Base-by-base conservation (phyloP, 306 rosid species). In the Prosopis cineraria region DNA sequence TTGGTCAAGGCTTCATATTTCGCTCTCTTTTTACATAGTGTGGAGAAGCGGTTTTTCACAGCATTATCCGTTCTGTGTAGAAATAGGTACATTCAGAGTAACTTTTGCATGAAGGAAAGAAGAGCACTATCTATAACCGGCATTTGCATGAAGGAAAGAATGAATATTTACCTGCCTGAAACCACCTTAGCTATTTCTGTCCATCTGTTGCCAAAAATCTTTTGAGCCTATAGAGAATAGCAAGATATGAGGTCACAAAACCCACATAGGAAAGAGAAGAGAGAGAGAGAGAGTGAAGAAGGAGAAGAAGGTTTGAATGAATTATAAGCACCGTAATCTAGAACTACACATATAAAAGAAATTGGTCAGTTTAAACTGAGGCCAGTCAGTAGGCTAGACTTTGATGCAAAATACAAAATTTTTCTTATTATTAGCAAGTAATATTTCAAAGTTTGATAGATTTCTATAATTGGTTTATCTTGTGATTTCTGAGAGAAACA, bases 141-240 rank as follows among this genome's bases (percentile, higher is more conserved):
- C 66, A 60, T 76, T 43, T 48, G 20, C 58, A 62, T 4, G 30
- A 59, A 72, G 45, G 6, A 14, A 67, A 67, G 39, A 82, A 80
- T 74, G 66, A 25, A 79, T 20, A 31, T 68, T 78, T 88, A 96
- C 99, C 99, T 96, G 91, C 99, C 99, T 83, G 99, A 93, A 86
- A 96, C 98, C 85, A 96, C 99, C 89, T 93, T 96, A 2, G 99
- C 98, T 83, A 96, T 96, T 84, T 96, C 99, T 29, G 99, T 96
- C 99, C 99, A 96, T 74, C 98, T 86, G 82, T 96, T 96, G 41
- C 99, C 99, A 76, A 90, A 96, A 76, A 96, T 80, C 82, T 91
- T 96, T 67, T 96, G 99, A 71, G 99, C 99, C 99, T 96, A 83
- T 72, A 81, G 67, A 87, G 43, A 84, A 76, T 65, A 79, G 63